Base-by-base conservation (phyloP, 2,329 filamentous ascomycete species). In the Epichloe hybrida region DNA sequence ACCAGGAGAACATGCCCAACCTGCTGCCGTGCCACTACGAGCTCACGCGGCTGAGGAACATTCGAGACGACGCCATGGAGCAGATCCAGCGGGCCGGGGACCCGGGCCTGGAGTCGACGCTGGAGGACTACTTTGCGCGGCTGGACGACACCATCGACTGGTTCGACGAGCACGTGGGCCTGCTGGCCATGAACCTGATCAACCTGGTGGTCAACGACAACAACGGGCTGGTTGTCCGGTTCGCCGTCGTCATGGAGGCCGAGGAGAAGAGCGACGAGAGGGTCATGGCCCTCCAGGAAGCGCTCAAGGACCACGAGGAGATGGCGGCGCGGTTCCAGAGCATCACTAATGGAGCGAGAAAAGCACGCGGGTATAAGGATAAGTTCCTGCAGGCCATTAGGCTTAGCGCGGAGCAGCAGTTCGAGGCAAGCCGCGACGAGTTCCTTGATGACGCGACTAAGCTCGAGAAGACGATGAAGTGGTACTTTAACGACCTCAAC, bases 401-500 rank as follows among this genome's bases (percentile, higher is more conserved):
- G 59, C 73, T 83, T 52, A 83, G 81, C 55, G 86, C 84, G 6
- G 77, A 86, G 61, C 78, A 77, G 43, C 85, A 91, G 61, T 88
- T 96, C 59, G 80, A 81, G 12, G 74, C 80, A 53, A 78, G 81
- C 40, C 80, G 82, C 52, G 79, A 85, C 50, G 78, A 82, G 45
- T 97, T 98, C 65, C 70, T 91, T 49, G 85, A 84, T 38, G 88
- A 97, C 62, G 87, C 93, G 0, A 78, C 83, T 47, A 81, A 80
- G 60, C 74, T 98, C 45, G 87, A 94, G 56, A 95, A 95, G 72
- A 82, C 80, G 57, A 80, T 95, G 69, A 86, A 86, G 62, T 98
- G 93, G 93, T 98, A 83, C 69, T 98, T 97, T 72, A 96, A 97
- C 70, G 91, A 98, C 65, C 77, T 98, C 38, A 95, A 94, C 66